Base-by-base conservation (phyloP, 148 eudicot genomes). In the Pouteria glomerata region DNA sequence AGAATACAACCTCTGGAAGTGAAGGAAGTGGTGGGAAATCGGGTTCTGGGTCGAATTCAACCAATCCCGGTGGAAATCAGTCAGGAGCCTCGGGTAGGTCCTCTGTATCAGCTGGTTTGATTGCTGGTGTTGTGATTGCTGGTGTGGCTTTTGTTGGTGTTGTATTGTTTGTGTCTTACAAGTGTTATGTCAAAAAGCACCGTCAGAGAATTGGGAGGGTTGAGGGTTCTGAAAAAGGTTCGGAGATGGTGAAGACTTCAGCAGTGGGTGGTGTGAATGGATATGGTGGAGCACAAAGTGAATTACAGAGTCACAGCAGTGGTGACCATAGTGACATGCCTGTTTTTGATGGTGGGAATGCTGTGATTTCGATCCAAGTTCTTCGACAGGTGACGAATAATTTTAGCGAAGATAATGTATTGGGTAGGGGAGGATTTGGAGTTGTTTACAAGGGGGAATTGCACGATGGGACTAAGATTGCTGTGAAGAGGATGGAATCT, bases 341-440 rank as follows among this genome's bases (percentile, higher is more conserved):
- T 29, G 74, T 73, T 30, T 74, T 77, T 14, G 90, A 86, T 55
- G 86, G 81, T 3, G 88, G 85, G 24, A 80, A 75, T 70, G 75
- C 84, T 31, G 74, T 31, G 0, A 89, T 89, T 48, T 84, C 93
- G 0, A 76, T 86, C 23, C 85, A 84, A 58, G 83, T 85, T 11
- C 84, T 91, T 24, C 73, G 92, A 19, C 80, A 87, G 37, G 95
- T 86, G 57, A 91, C 97, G 0, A 37, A 83, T 53, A 81, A 87
- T 53, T 91, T 91, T 60, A 85, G 79, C 23, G 90, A 91, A 76
- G 57, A 78, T 0, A 85, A 82, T 26, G 67, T 89, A 14, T 61
- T 91, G 52, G 97, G 97, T 2, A 79, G 77, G 34, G 97, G 97
- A 42, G 97, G 94, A 15, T 91, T 89, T 65, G 97, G 92, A 6